Conservation (phyloP, 2,329 filamentous ascomycete species). For the Helotiales sp. region DNA sequence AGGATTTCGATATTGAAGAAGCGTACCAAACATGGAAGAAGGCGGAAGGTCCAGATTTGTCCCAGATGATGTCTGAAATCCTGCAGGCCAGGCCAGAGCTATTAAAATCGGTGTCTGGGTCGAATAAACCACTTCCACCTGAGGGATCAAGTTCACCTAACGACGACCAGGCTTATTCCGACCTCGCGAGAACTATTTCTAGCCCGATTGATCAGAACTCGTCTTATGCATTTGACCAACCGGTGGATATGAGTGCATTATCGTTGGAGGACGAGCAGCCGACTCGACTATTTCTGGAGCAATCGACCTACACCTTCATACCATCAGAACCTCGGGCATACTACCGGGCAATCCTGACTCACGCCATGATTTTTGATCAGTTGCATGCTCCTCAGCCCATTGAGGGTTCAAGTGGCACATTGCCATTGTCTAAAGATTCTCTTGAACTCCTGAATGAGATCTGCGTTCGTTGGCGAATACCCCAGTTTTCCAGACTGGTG, state of each 20-base stretch:
- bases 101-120: constrained; percentile 56
- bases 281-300: constrained; percentile 45
- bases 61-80: constrained; percentile 91
- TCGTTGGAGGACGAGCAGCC: constrained; percentile 32
- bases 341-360: constrained; percentile 79
- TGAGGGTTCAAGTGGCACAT: constrained; percentile 40
- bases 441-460: constrained; percentile 83
- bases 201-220: constrained; percentile 42
- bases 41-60: constrained; percentile 81
- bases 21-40: constrained; percentile 90
- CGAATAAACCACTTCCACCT: constrained; percentile 59
- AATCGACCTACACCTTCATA: constrained; percentile 82
- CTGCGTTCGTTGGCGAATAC: constrained; percentile 84
- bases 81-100: constrained; percentile 83
- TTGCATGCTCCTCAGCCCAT: constrained; percentile 52
- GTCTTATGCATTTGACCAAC: constrained; percentile 42
- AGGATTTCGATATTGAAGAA: constrained; percentile 90
- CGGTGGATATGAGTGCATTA: constrained; percentile 35
- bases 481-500: constrained; percentile 76
- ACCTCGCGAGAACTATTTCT: constrained; percentile 53
- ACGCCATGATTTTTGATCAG: constrained; percentile 68
- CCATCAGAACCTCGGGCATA: constrained; percentile 79
- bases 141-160: constrained; percentile 45
- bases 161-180: constrained; percentile 48
- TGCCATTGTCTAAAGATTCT: constrained; percentile 72